Conservation (phyloP, 352 stramenopile species). For the Globisporangium lucens region DNA sequence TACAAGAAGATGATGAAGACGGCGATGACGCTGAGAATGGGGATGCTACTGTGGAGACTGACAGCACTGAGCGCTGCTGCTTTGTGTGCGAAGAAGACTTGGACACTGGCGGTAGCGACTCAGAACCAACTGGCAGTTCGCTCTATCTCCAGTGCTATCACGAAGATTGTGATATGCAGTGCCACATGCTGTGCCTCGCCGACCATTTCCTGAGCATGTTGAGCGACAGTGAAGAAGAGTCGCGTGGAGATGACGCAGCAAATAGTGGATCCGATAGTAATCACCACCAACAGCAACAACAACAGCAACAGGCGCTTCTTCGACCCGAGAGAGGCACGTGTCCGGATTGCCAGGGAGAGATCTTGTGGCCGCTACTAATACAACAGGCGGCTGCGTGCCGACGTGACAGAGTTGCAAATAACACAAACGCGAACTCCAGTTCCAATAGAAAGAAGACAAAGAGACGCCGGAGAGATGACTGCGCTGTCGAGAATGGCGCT, state of each 20-base stretch:
- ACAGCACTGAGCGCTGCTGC: slow-evolving; percentile 15
- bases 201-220: slow-evolving; percentile 40
- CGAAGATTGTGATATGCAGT: slow-evolving; percentile 35
- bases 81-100: slow-evolving; percentile 48
- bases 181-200: slow-evolving; percentile 41
- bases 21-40: neutral
- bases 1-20: neutral
- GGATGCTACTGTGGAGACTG: neutral
- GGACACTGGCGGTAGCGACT: neutral
- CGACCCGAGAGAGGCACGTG: slow-evolving; percentile 31
- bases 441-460: neutral
- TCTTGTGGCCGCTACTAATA: slow-evolving; percentile 46
- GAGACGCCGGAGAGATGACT: neutral
- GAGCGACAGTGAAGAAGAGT: slow-evolving; percentile 16
- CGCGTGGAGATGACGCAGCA: neutral
- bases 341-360: slow-evolving; percentile 34
- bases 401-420: neutral
- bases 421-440: too few relatives aligned
- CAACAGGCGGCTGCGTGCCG: slow-evolving; percentile 6
- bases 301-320: slow-evolving; percentile 6
- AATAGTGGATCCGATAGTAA: neutral
- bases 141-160: slow-evolving; percentile 36
- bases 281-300: neutral
- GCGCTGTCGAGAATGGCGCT: neutral
- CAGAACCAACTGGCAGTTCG: neutral